Base-by-base conservation (phyloP, 2,329 filamentous ascomycete species). In the Colletotrichum phormii region DNA sequence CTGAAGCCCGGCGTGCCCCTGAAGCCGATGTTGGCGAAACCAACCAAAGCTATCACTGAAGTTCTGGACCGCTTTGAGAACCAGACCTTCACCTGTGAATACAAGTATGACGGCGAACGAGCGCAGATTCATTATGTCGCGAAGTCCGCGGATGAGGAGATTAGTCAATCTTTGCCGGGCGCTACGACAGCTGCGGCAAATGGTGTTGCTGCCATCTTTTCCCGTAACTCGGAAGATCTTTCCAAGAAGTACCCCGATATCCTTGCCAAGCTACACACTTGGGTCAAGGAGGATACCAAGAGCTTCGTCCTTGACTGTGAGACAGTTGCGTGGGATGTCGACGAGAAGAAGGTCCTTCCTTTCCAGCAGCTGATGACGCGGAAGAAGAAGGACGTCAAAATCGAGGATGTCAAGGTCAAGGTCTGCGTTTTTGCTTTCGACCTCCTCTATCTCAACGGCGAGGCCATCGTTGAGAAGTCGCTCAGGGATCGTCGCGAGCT, bases 281-380 rank as follows among this genome's bases (percentile, higher is more conserved):
- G 97, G 97, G 92, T 99, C 77, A 97, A 97, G 80, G 86, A 91
- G 2, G 94, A 92, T 35, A 98, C 97, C 12, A 94, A 94, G 83
- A 98, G 95, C 80, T 99, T 99, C 79, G 97, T 99, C 15, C 86
- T 99, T n/a, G 97, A 99, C 81, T 99, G 97, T 80, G 97, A 99
- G 85, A 98, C 96, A 0, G 97, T 98, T 13, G 97, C 94, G 0
- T 98, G 97, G 96, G 97, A 99, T 82, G 89, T 94, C n/a, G 88
- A 89, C 1, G 95, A 97, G 86, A 98, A 98, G 88, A 98, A 98
- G 82, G 94, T 99, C 15, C 83, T 99, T 51, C 97, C 97, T 0
- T 99, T 99, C 86, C 97, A 99, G 82, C 95, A 98, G 80, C 89
- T 99, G 57, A 98, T 98, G 97, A 98, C 97, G 15, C 90, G 97